phyloP scores from a whole-genome alignment of 495 filamentous ascomycete genomes.

The Amphirosellinia nigrospora region DNA sequence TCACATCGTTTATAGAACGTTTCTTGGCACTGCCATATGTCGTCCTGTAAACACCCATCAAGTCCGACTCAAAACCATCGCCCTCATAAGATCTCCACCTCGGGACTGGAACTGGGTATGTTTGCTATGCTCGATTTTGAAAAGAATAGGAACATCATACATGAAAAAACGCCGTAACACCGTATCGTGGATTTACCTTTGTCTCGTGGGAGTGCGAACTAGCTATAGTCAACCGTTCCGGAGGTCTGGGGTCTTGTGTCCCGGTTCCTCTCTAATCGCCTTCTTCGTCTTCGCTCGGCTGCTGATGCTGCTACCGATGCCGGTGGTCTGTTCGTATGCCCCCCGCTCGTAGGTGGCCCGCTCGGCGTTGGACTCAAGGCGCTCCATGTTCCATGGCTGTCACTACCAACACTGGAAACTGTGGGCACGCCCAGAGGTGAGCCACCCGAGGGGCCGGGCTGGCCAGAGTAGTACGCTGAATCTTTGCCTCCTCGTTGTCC shows the following conservation, averaged over 20 bases:
- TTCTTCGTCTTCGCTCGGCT: slow-evolving; percentile 53
- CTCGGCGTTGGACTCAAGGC: slow-evolving; percentile 45
- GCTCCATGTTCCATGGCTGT: slow-evolving; percentile 51
- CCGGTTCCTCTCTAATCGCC: slow-evolving; percentile 53
- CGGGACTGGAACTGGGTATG: slow-evolving; percentile 14
- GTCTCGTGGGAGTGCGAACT: slow-evolving; percentile 21
- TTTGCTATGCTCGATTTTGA: slow-evolving; percentile 9
- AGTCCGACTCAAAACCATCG: background rate
- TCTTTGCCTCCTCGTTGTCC: slow-evolving; percentile 55
- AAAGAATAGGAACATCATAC: slow-evolving; percentile 27
- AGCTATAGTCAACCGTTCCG: slow-evolving; percentile 52
- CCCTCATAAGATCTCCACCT: slow-evolving; percentile 17
- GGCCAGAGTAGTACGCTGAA: slow-evolving; percentile 60
- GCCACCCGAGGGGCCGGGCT: slow-evolving; percentile 48
- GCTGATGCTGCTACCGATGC: slow-evolving; percentile 36
- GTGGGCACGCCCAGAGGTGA: slow-evolving; percentile 40
- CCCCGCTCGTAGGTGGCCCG: slow-evolving; percentile 36
- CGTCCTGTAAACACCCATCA: slow-evolving; percentile 5
- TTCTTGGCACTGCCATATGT: background rate
- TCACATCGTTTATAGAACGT: slow-evolving; percentile 10
- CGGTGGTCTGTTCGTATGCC: slow-evolving; percentile 25
- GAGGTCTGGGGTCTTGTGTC: slow-evolving; percentile 39
- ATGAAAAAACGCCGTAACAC: slow-evolving; percentile 41
- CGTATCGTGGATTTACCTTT: slow-evolving; percentile 28
- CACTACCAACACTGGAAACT: slow-evolving; percentile 49